phyloP scores from a whole-genome alignment of 2,329 filamentous ascomycete genomes.

The Emergomyces pasteurianus region DNA sequence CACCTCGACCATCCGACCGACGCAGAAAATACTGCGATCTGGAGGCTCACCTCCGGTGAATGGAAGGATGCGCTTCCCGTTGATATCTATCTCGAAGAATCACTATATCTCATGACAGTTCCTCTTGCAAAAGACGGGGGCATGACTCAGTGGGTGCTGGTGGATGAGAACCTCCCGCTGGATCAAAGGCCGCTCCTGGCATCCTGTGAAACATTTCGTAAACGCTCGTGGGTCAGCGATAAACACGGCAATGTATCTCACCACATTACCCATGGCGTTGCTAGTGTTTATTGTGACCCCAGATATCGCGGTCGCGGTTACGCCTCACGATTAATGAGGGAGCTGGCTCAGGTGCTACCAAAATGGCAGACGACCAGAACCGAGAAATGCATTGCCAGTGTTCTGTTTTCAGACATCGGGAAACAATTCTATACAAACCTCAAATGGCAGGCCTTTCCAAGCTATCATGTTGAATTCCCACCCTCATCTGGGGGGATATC shows the following conservation, averaged over 20 bases:
- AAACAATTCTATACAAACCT: conserved; percentile 12
- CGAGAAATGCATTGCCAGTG: conserved; percentile 9
- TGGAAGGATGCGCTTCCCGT: conserved; percentile 49
- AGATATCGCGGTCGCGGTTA: conserved; percentile 13
- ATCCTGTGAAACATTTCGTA: conserved; percentile 53
- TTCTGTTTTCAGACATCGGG: conserved; percentile 18
- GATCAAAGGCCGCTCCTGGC: conserved; percentile 45
- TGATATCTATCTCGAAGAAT: conserved; percentile 48
- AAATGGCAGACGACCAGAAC: conserved; percentile 9
- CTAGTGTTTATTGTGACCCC: conserved; percentile 15
- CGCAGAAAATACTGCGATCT: conserved; percentile 43
- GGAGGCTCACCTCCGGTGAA: conserved; percentile 42
- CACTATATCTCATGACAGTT: conserved; percentile 45
- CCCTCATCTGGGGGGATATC: not conserved
- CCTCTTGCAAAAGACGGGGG: conserved; percentile 48
- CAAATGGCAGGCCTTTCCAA: conserved; percentile 14
- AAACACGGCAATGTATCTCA: conserved; percentile 22
- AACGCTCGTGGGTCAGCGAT: conserved; percentile 41
- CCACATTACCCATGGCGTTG: conserved; percentile 14
- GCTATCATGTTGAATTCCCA: conserved; percentile 12
- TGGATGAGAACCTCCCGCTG: conserved; percentile 30
- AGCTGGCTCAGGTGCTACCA: conserved; percentile 10
- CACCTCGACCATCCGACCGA: conserved; percentile 45
- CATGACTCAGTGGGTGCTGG: conserved; percentile 54
- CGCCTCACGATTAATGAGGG: conserved; percentile 13